Conservation (phyloP, 1,284 basidiomycete genomes). For the Retiboletus flavoniger region DNA sequence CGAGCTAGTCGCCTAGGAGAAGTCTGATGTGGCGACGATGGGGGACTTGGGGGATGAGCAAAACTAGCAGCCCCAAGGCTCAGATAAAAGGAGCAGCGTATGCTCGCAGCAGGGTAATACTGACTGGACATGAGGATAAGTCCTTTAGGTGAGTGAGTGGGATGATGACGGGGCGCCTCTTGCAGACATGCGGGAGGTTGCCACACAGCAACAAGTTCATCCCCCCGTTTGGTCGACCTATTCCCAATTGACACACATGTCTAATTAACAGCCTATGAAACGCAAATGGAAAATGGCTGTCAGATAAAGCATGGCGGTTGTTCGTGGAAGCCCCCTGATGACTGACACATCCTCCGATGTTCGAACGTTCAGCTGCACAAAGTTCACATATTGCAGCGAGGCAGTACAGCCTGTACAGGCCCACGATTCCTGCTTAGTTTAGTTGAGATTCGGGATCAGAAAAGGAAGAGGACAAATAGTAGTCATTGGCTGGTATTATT, state of each 20-base stretch:
- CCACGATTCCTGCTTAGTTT: conserved; percentile 21
- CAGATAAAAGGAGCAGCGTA: conserved; percentile 32
- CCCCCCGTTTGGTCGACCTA: conserved; percentile 31
- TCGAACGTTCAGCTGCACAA: conserved; percentile 15
- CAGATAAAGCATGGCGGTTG: conserved; percentile 24
- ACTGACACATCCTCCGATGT: conserved; percentile 22
- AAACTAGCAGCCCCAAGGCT: conserved; percentile 4
- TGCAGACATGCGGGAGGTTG: conserved; percentile 21
- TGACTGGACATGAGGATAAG: conserved; percentile 30
- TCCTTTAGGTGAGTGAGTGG: conserved; percentile 19
- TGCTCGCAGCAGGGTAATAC: conserved; percentile 25
- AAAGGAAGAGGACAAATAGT: conserved; percentile 10
- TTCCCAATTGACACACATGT: conserved; percentile 31
- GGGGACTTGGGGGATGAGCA: conserved; percentile 7
- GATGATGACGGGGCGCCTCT: conserved; percentile 22
- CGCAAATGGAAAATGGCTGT: conserved; percentile 26
- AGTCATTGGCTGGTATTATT: conserved; percentile 31
- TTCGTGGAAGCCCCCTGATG: conserved; percentile 21
- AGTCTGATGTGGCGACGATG: conserved; percentile 1
- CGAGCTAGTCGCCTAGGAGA: conserved; percentile 1
- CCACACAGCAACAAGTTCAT: conserved; percentile 27
- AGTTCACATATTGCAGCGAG: conserved; percentile 26
- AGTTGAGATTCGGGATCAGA: conserved; percentile 11
- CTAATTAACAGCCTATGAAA: conserved; percentile 36
- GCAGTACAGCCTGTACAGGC: conserved; percentile 28